Evolutionary conservation across 179 eudicot species (phyloP).

Genomic region (Spinacia oleracea): DNA sequence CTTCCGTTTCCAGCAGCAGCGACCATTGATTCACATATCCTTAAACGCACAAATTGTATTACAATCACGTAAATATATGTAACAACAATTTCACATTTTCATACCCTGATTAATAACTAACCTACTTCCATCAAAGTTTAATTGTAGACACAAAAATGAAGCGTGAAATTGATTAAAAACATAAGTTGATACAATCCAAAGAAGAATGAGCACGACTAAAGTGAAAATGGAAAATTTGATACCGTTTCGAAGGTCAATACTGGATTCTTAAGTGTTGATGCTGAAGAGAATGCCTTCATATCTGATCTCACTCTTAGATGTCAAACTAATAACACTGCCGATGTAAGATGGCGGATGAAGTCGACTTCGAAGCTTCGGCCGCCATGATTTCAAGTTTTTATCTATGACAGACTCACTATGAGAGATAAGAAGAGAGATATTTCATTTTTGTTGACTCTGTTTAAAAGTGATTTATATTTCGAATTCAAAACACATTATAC

Average conservation of each 20-base stretch:
- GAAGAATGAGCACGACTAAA: neutral
- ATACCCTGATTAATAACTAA: neutral
- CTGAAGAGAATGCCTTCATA: constrained; percentile 75
- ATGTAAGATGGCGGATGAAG: constrained; percentile 66
- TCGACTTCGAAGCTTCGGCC: constrained; percentile 44
- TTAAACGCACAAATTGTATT: neutral
- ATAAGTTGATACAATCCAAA: neutral
- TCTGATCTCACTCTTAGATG: constrained; percentile 78
- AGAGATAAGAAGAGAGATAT: neutral
- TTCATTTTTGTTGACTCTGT: constrained; percentile 23
- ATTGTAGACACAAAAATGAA: neutral
- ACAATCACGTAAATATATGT: neutral
- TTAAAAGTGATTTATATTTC: neutral
- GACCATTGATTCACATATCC: neutral
- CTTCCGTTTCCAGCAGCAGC: too few species aligned
- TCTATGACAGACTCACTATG: constrained; percentile 15
- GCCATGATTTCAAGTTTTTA: constrained; percentile 40
- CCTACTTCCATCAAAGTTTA: neutral
- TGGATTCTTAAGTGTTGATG: constrained; percentile 73
- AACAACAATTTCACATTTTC: neutral
- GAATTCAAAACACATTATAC: too few species aligned
- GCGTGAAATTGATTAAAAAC: neutral
- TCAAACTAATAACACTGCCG: constrained; percentile 75
- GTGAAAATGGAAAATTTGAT: constrained; percentile 1
- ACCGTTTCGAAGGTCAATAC: constrained; percentile 75